A percentile compares a stretch with the other conserved stretches of the same genome.
Evolutionary conservation across 768 basidiomycete genomes (phyloP).

Genomic region (Pisolithus marmoratus): DNA sequence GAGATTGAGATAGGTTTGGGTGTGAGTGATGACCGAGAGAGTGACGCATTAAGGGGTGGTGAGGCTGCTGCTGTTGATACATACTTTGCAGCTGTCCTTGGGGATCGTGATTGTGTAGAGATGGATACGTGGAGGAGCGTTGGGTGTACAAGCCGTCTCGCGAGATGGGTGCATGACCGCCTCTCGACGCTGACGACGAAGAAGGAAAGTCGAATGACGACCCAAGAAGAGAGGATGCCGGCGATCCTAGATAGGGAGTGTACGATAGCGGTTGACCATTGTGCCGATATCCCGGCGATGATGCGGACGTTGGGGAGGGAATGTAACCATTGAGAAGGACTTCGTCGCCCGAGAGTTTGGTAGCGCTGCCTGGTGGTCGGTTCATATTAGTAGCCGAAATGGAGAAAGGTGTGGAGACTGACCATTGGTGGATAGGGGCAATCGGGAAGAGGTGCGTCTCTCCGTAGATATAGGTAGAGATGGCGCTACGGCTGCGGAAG

Average conservation of each 20-base stretch:
- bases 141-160: slow-evolving; percentile 20
- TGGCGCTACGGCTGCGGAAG: slow-evolving; percentile 13
- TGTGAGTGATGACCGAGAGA: background rate
- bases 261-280: slow-evolving; percentile 21
- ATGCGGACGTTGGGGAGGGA: slow-evolving; percentile 25
- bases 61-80: background rate
- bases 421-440: slow-evolving; percentile 22
- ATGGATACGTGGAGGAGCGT: slow-evolving; percentile 22
- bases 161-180: slow-evolving; percentile 11
- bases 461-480: slow-evolving; percentile 31
- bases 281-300: slow-evolving; percentile 23
- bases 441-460: slow-evolving; percentile 26
- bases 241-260: slow-evolving; percentile 19
- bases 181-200: slow-evolving; percentile 16
- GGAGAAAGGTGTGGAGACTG: slow-evolving; percentile 16
- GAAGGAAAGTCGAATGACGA: slow-evolving; percentile 27
- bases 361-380: slow-evolving; percentile 13
- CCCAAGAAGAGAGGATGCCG: slow-evolving; percentile 18
- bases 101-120: slow-evolving; percentile 4
- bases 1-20: slow-evolving; percentile 12
- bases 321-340: slow-evolving; percentile 27
- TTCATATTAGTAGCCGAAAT: slow-evolving; percentile 21
- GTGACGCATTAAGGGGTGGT: background rate
- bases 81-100: background rate
- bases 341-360: slow-evolving; percentile 24